A percentile compares a stretch with the other conserved stretches of the same genome.
Conservation (phyloP, 1,284 basidiomycete genomes). For the Ceratorhiza oryzae-sativae region DNA sequence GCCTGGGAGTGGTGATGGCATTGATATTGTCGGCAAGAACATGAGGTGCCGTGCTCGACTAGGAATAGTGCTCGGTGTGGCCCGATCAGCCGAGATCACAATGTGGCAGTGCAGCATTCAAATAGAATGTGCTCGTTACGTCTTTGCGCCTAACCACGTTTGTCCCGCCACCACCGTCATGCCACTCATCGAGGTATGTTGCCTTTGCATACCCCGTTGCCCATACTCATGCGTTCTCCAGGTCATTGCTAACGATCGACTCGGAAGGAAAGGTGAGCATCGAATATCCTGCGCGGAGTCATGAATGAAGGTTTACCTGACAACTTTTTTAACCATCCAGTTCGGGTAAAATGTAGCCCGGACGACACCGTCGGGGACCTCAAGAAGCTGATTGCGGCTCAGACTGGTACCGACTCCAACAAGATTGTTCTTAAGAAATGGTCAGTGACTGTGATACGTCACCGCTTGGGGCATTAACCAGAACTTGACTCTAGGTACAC, state of each 20-base stretch:
- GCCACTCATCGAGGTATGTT: slow-evolving; percentile 65
- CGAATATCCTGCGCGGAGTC: not conserved
- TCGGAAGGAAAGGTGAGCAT: slow-evolving; percentile 87
- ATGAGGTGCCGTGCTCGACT: not conserved
- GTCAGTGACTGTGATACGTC: slow-evolving; percentile 56
- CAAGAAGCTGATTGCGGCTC: slow-evolving; percentile 95
- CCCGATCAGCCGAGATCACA: not conserved
- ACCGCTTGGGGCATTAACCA: not conserved
- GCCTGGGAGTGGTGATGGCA: not conserved
- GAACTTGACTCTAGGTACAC: slow-evolving; percentile 70
- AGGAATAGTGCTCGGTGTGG: not conserved
- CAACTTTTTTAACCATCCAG: slow-evolving; percentile 54
- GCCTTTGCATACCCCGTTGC: not conserved
- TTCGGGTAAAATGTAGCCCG: slow-evolving; percentile 90
- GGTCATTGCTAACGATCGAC: slow-evolving; percentile 96
- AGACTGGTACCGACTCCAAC: slow-evolving; percentile 84
- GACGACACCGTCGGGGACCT: slow-evolving; percentile 97
- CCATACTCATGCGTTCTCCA: slow-evolving; percentile 49
- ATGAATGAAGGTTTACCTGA: not conserved
- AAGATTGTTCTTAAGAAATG: slow-evolving; percentile 99
- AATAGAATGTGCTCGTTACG: not conserved
- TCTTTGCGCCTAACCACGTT: slow-evolving; percentile 10
- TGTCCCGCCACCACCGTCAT: slow-evolving; percentile 49
- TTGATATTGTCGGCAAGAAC: not conserved
- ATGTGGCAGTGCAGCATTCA: not conserved